These are phyloP conservation scores for Cercospora berteroae DNA, from an alignment of 2,329 filamentous ascomycete species.

Conservation along the genomic window DNA sequence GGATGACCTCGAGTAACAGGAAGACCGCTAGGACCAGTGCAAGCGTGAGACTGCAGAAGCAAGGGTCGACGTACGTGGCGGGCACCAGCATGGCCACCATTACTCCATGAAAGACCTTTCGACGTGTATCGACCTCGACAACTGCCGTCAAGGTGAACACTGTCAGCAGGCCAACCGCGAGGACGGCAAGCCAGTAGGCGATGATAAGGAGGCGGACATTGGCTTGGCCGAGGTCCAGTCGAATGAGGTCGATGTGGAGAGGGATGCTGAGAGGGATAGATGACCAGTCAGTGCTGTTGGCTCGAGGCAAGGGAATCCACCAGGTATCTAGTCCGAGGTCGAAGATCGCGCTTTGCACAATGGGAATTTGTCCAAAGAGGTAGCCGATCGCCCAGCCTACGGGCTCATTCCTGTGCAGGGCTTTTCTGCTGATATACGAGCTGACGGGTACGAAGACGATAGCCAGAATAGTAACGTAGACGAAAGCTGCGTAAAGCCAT, in stretches of 20 bases:
- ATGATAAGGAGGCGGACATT: slow-evolving; percentile 77
- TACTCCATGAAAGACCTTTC: slow-evolving; percentile 97
- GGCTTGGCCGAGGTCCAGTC: slow-evolving; percentile 65
- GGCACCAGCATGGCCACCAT: slow-evolving; percentile 96
- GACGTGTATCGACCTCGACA: slow-evolving; percentile 89
- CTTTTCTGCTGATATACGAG: slow-evolving; percentile 63
- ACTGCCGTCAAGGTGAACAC: slow-evolving; percentile 77
- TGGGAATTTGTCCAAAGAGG: slow-evolving; percentile 73
- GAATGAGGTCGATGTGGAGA: slow-evolving; percentile 62
- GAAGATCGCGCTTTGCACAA: slow-evolving; percentile 69
- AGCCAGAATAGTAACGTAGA: slow-evolving; percentile 65
- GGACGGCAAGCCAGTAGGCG: slow-evolving; percentile 69
- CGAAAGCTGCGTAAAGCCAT: slow-evolving; percentile 78
- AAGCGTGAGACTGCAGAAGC: slow-evolving; percentile 78
- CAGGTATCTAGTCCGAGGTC: slow-evolving; percentile 68
- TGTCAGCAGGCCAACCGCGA: slow-evolving; percentile 68
- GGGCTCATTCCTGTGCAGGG: slow-evolving; percentile 72
- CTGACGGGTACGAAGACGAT: slow-evolving; percentile 72
- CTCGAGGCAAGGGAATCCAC: slow-evolving; percentile 76
- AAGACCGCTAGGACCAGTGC: slow-evolving; percentile 78
- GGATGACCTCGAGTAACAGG: slow-evolving; percentile 80
- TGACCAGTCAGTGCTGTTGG: slow-evolving; percentile 26
- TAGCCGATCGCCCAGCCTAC: slow-evolving; percentile 93
- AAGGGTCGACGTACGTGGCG: slow-evolving; percentile 79
- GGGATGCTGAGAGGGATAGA: slow-evolving; percentile 24